Percentiles rank a stretch among this genome's conserved stretches.
phyloP scores from a whole-genome alignment of 1,284 basidiomycete species.

The Moesziomyces sp. region DNA sequence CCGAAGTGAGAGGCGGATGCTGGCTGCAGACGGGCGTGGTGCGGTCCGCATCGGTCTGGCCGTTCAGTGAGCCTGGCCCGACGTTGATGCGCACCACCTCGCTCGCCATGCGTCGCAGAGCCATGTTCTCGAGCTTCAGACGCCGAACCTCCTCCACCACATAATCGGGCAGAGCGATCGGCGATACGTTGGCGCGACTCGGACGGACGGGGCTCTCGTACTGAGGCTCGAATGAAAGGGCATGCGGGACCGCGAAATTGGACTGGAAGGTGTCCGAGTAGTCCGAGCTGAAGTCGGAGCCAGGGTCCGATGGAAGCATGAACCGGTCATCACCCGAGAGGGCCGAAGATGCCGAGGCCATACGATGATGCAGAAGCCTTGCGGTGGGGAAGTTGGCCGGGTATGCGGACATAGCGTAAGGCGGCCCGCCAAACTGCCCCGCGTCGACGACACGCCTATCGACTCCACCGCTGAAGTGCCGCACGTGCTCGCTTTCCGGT shows the following conservation, averaged over 20 bases:
- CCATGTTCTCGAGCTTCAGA: slow-evolving; percentile 47
- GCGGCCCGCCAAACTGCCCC: not conserved
- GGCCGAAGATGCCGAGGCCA: slow-evolving; percentile 26
- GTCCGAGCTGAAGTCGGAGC: slow-evolving; percentile 42
- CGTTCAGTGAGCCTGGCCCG: not conserved
- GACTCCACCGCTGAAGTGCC: not conserved
- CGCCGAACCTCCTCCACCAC: slow-evolving; percentile 38
- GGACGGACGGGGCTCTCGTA: slow-evolving; percentile 7
- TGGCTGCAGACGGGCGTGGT: slow-evolving; percentile 9
- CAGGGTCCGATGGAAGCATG: slow-evolving; percentile 20
- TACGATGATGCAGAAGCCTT: slow-evolving; percentile 18
- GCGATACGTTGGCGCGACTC: slow-evolving; percentile 5
- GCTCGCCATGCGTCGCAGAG: slow-evolving; percentile 33
- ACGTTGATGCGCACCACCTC: slow-evolving; percentile 25
- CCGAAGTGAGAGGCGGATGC: slow-evolving; percentile 13
- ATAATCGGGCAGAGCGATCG: slow-evolving; percentile 19
- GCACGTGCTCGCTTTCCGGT: slow-evolving; percentile 1
- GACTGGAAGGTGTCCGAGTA: slow-evolving; percentile 30
- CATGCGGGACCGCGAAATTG: slow-evolving; percentile 1
- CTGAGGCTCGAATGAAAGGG: not conserved
- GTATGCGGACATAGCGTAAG: not conserved
- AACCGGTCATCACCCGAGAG: slow-evolving; percentile 22
- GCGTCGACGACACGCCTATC: not conserved
- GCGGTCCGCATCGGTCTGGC: not conserved
- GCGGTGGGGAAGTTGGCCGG: slow-evolving; percentile 2